A percentile compares a stretch with the other conserved stretches of the same genome.
Conservation (phyloP, 108 stramenopile species). For the Skeletonema marinoi region DNA sequence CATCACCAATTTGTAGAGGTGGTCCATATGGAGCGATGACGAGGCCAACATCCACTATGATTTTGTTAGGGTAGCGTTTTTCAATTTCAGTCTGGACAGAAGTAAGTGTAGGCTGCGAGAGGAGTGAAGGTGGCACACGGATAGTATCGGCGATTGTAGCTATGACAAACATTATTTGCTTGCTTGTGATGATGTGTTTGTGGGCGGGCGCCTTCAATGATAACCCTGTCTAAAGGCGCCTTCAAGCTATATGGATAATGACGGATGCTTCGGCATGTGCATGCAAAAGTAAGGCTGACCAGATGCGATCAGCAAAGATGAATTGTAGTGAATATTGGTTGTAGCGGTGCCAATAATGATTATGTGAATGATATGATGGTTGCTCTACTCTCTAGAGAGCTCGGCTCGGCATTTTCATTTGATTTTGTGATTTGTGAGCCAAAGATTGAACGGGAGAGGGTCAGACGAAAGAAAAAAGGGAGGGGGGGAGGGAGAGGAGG, state of each 20-base stretch:
- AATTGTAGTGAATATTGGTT: too few relatives aligned
- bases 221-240: conserved; percentile 34
- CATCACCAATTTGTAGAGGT: conserved; percentile 64
- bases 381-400: too few relatives aligned
- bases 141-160: conserved; percentile 74
- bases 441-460: too few relatives aligned
- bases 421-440: too few relatives aligned
- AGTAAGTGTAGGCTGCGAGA: conserved; percentile 60
- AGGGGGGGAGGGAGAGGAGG: too few relatives aligned
- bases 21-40: conserved; percentile 81
- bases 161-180: conserved; percentile 73
- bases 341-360: too few relatives aligned
- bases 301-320: not conserved
- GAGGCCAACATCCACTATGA: conserved; percentile 84
- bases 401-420: too few relatives aligned
- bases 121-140: conserved; percentile 69
- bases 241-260: conserved; percentile 10
- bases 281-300: not conserved
- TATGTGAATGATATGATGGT: too few relatives aligned
- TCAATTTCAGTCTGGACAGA: conserved; percentile 80
- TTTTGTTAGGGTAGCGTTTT: conserved; percentile 76
- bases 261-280: not conserved
- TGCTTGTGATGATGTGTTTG: not conserved
- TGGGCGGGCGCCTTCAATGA: conserved; percentile 24
- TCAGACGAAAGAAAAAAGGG: too few relatives aligned